phyloP scores from a whole-genome alignment of 208 protist genomes.

The Wallacemonas rigidus region DNA sequence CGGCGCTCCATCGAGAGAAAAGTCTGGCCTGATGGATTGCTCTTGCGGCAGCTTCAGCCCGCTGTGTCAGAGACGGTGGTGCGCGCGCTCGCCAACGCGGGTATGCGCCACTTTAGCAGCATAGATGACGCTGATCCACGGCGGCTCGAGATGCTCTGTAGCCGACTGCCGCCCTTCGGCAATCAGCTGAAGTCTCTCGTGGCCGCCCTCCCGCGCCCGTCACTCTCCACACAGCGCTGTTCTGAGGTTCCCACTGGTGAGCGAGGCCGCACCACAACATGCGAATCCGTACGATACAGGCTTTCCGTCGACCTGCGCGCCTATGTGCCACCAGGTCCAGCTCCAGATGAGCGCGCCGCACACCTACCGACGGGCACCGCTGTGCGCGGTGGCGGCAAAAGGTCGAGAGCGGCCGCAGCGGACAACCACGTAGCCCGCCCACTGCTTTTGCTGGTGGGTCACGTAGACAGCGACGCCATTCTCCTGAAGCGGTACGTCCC shows the following conservation, averaged over 20 bases:
- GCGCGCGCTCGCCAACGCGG: constrained; percentile 43
- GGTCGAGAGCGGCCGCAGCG: background rate
- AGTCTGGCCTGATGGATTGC: constrained; percentile 71
- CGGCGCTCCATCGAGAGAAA: constrained; percentile 70
- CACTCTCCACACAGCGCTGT: constrained; percentile 7
- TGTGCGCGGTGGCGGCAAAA: too few relatives aligned
- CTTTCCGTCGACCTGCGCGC: too few relatives aligned
- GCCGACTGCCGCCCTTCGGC: constrained; percentile 75
- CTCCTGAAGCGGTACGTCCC: constrained; percentile 38
- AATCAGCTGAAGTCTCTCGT: constrained; percentile 45
- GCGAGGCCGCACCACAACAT: background rate
- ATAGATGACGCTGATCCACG: constrained; percentile 42
- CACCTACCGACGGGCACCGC: too few relatives aligned
- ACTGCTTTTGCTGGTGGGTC: constrained; percentile 41
- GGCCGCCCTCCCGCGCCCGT: constrained; percentile 25
- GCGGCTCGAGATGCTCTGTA: constrained; percentile 67
- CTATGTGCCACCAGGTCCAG: too few relatives aligned
- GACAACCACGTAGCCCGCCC: background rate
- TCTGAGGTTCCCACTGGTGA: background rate
- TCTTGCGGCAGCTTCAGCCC: constrained; percentile 67
- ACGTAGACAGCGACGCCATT: constrained; percentile 26
- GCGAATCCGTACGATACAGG: background rate
- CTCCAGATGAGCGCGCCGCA: too few relatives aligned
- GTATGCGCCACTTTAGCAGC: constrained; percentile 46
- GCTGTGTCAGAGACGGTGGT: constrained; percentile 61